phyloP scores from a whole-genome alignment of 768 basidiomycete species.

The Baorangia bicolor region DNA sequence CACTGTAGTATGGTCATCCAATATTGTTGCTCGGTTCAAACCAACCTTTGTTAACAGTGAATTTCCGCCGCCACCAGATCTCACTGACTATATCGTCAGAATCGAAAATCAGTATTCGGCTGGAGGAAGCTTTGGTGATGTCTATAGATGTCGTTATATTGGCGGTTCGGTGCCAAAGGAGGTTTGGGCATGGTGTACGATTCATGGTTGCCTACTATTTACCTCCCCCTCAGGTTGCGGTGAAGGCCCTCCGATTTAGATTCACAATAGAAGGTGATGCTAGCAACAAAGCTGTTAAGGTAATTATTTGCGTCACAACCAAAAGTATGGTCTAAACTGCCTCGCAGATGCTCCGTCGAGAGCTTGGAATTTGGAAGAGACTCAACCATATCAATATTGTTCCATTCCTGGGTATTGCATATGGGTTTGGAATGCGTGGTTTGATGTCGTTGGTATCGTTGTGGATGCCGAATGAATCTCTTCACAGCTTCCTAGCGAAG shows the following conservation, averaged over 20 bases:
- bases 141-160: slow-evolving; percentile 11
- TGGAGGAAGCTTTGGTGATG: slow-evolving; percentile 17
- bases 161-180: slow-evolving; percentile 1
- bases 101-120: neutral
- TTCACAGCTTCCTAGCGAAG: slow-evolving; percentile 19
- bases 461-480: slow-evolving; percentile 29
- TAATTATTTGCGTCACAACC: neutral
- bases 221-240: slow-evolving; percentile 14
- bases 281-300: neutral
- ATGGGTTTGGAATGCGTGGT: slow-evolving; percentile 25
- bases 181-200: neutral
- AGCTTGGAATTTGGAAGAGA: slow-evolving; percentile 29
- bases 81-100: slow-evolving; percentile 6
- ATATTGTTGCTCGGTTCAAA: no score
- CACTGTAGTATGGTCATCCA: no score
- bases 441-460: slow-evolving; percentile 28
- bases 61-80: slow-evolving; percentile 1
- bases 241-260: slow-evolving; percentile 13
- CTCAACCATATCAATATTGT: slow-evolving; percentile 25
- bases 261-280: neutral
- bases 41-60: neutral
- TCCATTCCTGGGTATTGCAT: slow-evolving; percentile 27
- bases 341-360: slow-evolving; percentile 24
- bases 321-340: neutral
- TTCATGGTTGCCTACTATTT: neutral